Evolutionary conservation across 257 asterid species (phyloP), one percentile per base, ranked within the genome.

Genomic region (Striga asiatica): DNA sequence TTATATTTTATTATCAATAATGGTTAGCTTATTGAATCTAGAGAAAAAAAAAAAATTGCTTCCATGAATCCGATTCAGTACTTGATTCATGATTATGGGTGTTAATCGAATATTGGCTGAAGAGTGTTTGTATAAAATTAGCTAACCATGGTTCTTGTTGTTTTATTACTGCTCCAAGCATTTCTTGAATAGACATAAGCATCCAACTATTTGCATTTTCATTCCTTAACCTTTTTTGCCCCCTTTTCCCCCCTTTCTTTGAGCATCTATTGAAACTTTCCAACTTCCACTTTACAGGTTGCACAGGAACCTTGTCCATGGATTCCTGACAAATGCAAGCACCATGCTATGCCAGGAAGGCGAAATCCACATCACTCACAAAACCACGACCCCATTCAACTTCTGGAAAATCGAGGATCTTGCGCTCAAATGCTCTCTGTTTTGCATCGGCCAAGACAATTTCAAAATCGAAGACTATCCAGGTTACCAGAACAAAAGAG

Each of bases 361-460:
- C 3, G 78, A 79, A 73, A 68, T 82, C 60, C 93, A 82, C 20
- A 38, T 82, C 8, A 68, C 34, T 37, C 88, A 82, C 78, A 82
- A 82, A 65, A 71, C 47, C 7, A 68, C 58, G 0, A 8, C 24
- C 8, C 88, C 93, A 38, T 82, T 54, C 21, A 19, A 21, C 60
- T 22, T 1, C 17, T 82, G 93, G 93, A 34, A 71, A 27, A 66
- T 79, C n/a, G 72, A 12, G 43, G 76, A 72, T 47, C 72, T 79
- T 38, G 88, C 79, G 24, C 12, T 0, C 0, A 8, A 28, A 2
- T 71, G 70, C 38, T 66, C 71, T 18, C 58, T 82, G 59, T 5
- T 1, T 0, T 24, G 58, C 39, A 9, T 70, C 1, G 73, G 66
- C 3, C 21, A 58, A 6, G 74, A 58, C 22, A 68, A 58, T 16